These are phyloP conservation scores for Pyrenophora tritici-repentis DNA, from an alignment of 2,329 filamentous ascomycete genomes.

Conservation along the genomic window DNA sequence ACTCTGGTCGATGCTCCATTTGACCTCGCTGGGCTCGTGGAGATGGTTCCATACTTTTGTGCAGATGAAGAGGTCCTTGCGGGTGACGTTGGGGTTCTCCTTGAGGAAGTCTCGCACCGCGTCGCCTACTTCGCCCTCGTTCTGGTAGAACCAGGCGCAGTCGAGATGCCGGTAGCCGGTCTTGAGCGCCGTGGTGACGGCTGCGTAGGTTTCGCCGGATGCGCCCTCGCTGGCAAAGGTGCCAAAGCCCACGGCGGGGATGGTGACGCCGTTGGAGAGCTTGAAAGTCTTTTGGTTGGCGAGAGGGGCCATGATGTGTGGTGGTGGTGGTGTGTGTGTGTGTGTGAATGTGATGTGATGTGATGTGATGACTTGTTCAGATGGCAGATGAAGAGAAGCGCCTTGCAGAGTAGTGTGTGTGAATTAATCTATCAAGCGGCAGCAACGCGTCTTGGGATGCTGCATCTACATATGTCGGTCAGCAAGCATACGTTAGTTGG, in stretches of 20 bases:
- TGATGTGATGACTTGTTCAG: not conserved
- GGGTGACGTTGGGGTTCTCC: constrained; percentile 59
- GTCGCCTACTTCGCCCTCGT: constrained; percentile 71
- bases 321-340: not conserved
- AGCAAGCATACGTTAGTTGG: constrained; percentile 1
- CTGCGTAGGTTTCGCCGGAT: constrained; percentile 58
- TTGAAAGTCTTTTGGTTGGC: constrained; percentile 53
- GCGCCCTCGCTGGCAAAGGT: constrained; percentile 73
- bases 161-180: constrained; percentile 69
- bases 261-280: constrained; percentile 63
- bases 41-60: constrained; percentile 69
- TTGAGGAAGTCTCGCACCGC: constrained; percentile 65
- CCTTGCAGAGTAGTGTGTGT: not conserved
- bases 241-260: constrained; percentile 73
- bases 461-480: constrained; percentile 9
- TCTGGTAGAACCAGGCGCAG: constrained; percentile 72
- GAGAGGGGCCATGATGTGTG: constrained; percentile 33
- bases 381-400: not conserved
- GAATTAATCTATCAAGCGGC: not conserved
- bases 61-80: constrained; percentile 70
- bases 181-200: constrained; percentile 63
- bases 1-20: constrained; percentile 64
- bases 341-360: not conserved
- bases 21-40: constrained; percentile 62
- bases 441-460: constrained; percentile 5